These are phyloP conservation scores for Sclerotinia subarctica DNA, from an alignment of 2,329 filamentous ascomycete genomes.

Conservation along the genomic window DNA sequence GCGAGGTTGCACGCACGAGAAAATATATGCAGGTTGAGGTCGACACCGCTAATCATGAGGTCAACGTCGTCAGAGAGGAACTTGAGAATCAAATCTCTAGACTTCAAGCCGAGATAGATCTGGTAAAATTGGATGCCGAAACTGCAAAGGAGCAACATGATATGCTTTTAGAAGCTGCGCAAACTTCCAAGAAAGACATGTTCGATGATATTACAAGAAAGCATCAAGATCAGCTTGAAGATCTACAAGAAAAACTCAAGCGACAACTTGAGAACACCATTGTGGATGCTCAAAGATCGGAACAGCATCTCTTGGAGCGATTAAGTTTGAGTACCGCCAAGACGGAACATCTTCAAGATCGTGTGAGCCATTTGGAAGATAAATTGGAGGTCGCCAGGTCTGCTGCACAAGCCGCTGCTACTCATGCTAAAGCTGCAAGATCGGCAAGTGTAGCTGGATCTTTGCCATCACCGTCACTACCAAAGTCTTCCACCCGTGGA, in stretches of 20 bases:
- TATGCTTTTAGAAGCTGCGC: constrained; percentile 78
- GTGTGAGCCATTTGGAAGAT: constrained; percentile 80
- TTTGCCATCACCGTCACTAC: constrained; percentile 19
- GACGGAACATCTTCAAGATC: constrained; percentile 80
- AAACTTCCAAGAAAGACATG: constrained; percentile 61
- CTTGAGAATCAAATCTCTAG: constrained; percentile 75
- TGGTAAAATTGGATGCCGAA: constrained; percentile 73
- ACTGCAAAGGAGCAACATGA: constrained; percentile 78
- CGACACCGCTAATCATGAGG: constrained; percentile 78
- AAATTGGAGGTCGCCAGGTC: constrained; percentile 85
- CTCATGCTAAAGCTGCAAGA: constrained; percentile 35
- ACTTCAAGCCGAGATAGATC: constrained; percentile 72
- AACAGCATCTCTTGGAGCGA: constrained; percentile 76
- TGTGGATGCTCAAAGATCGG: constrained; percentile 78
- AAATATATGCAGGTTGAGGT: constrained; percentile 77
- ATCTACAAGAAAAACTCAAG: constrained; percentile 72
- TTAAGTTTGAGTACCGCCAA: constrained; percentile 81
- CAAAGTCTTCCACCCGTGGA: constrained; percentile 41
- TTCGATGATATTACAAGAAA: constrained; percentile 52
- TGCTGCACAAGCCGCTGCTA: constrained; percentile 58
- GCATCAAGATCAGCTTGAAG: constrained; percentile 68
- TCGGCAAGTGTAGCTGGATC: constrained; percentile 22
- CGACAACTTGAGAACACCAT: constrained; percentile 67
- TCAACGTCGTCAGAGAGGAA: constrained; percentile 77
- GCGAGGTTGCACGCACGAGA: constrained; percentile 78